A percentile compares a stretch with the other conserved stretches of the same genome.
Conservation (phyloP, 2,329 filamentous ascomycete species). For the Ascochyta pisi region DNA sequence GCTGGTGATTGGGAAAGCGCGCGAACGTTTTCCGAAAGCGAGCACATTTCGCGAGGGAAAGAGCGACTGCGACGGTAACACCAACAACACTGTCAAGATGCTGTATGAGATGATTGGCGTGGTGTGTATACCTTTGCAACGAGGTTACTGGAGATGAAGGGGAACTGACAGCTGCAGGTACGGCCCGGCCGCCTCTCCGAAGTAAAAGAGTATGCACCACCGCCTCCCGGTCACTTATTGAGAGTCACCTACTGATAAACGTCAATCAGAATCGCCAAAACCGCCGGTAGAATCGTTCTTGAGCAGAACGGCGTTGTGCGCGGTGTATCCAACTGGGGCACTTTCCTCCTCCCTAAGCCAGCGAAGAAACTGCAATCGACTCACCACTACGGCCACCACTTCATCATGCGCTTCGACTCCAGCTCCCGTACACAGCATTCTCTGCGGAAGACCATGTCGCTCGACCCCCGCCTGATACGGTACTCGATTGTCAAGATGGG, state of each 20-base stretch:
- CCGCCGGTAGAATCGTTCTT: conserved; percentile 83
- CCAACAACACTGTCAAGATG: conserved; percentile 62
- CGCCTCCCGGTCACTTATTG: conserved; percentile 28
- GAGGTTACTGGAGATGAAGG: background rate
- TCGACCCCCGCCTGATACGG: conserved; percentile 91
- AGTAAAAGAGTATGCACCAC: conserved; percentile 80
- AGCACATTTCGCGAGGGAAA: conserved; percentile 23
- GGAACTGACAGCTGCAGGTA: conserved; percentile 65
- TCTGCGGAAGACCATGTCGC: conserved; percentile 75
- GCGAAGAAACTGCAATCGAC: conserved; percentile 80
- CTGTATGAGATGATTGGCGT: conserved; percentile 97
- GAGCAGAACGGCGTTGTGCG: conserved; percentile 86
- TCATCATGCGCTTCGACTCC: conserved; percentile 95
- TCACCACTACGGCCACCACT: conserved; percentile 90
- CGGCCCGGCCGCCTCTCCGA: conserved; percentile 88
- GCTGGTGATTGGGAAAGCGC: conserved; percentile 14
- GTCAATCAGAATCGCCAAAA: conserved; percentile 77
- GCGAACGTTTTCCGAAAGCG: conserved; percentile 32
- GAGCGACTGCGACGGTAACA: conserved; percentile 13
- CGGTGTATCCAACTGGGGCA: conserved; percentile 93
- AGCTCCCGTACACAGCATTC: conserved; percentile 74
- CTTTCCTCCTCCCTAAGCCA: conserved; percentile 83
- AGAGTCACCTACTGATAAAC: conserved; percentile 27
- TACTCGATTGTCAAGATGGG: conserved; percentile 88
- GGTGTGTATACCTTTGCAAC: conserved; percentile 62